These are phyloP conservation scores for Moesziomyces globuligerus DNA, from an alignment of 1,284 basidiomycete genomes.

Conservation along the genomic window DNA sequence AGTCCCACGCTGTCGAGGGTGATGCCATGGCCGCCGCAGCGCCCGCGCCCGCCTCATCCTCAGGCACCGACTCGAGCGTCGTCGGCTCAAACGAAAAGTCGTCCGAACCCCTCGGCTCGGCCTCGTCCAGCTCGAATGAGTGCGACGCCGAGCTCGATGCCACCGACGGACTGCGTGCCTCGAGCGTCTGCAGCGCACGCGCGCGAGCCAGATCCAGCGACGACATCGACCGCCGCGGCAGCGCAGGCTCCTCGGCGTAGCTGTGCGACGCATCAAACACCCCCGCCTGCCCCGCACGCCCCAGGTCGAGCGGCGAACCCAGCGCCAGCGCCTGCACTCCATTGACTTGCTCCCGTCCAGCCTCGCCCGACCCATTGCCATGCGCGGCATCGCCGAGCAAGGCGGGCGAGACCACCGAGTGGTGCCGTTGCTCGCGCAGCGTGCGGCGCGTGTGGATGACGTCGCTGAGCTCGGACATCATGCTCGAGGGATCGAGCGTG, in stretches of 20 bases:
- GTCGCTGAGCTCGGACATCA: conserved; percentile 54
- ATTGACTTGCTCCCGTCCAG: background rate
- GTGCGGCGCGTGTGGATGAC: conserved; percentile 46
- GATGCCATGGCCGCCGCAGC: conserved; percentile 2
- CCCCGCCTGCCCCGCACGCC: conserved; percentile 23
- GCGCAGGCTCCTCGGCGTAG: conserved; percentile 8
- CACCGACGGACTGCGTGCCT: conserved; percentile 17
- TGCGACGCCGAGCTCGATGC: conserved; percentile 5
- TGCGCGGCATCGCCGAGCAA: background rate
- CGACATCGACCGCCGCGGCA: conserved; percentile 26
- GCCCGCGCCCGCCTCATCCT: conserved; percentile 13
- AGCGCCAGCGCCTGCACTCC: conserved; percentile 15
- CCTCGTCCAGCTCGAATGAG: conserved; percentile 28
- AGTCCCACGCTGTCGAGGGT: conserved; percentile 13
- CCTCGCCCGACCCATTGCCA: background rate
- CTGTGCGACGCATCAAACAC: conserved; percentile 28
- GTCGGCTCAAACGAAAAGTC: conserved; percentile 46
- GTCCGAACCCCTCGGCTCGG: conserved; percentile 15
- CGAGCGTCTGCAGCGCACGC: conserved; percentile 26
- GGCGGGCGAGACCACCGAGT: conserved; percentile 6
- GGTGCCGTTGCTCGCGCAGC: conserved; percentile 26
- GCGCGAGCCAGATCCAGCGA: conserved; percentile 40
- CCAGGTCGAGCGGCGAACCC: conserved; percentile 41
- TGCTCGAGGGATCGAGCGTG: conserved; percentile 29
- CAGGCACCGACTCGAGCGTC: conserved; percentile 36